Conservation (phyloP, 306 rosid species). For the Corylus avellana region DNA sequence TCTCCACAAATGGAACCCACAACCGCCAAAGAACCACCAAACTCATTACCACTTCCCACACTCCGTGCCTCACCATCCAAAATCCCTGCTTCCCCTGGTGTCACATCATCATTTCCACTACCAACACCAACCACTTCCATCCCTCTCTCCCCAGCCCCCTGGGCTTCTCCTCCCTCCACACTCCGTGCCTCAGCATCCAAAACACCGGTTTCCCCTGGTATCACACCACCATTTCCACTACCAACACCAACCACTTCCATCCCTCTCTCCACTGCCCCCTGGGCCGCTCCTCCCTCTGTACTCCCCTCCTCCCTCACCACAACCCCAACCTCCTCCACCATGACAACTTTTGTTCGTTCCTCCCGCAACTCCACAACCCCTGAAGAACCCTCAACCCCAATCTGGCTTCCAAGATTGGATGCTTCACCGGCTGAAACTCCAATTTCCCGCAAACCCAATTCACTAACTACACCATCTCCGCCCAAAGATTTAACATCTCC, state of each 20-base stretch:
- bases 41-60: constrained; percentile 20
- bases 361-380: constrained; percentile 31
- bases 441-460: constrained; percentile 6
- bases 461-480: constrained; percentile 21
- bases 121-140: constrained; percentile 4
- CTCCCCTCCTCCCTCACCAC: constrained; percentile 20
- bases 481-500: neutral
- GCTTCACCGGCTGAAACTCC: constrained; percentile 26
- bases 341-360: constrained; percentile 18
- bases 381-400: constrained; percentile 34
- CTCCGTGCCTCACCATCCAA: constrained; percentile 26
- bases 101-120: constrained; percentile 21
- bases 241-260: constrained; percentile 4
- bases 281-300: constrained; percentile 20
- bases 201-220: constrained; percentile 3
- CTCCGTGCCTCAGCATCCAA: constrained; percentile 19
- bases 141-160: constrained; percentile 5
- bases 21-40: constrained; percentile 21
- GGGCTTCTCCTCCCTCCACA: constrained; percentile 23
- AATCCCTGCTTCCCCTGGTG: neutral
- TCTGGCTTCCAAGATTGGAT: constrained; percentile 3
- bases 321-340: constrained; percentile 28
- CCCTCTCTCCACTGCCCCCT: constrained; percentile 10
- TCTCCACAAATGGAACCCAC: constrained; percentile 20
- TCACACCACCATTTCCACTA: constrained; percentile 21